phyloP scores from a whole-genome alignment of 2,329 filamentous ascomycete species.

The Lachnellula cervina region DNA sequence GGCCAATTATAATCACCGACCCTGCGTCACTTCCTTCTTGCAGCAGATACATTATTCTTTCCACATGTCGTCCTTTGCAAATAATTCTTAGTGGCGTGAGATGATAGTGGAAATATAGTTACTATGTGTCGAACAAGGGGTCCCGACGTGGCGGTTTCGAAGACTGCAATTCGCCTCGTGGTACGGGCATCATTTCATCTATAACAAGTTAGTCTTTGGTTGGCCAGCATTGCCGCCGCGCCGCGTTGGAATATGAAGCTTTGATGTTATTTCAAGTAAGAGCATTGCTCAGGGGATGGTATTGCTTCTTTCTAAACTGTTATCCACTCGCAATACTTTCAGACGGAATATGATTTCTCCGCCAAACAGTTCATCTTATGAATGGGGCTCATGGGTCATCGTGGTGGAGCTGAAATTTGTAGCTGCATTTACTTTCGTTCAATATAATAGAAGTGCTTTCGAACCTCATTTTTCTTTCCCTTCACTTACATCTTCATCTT shows the following conservation, averaged over 20 bases:
- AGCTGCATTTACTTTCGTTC: background rate
- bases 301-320: too few species aligned
- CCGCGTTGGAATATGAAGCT: too few species aligned
- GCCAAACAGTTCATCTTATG: too few species aligned
- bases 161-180: background rate
- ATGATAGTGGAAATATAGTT: background rate
- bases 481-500: background rate
- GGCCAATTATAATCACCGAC: conserved; percentile 3
- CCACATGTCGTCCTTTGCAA: background rate
- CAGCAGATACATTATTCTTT: conserved; percentile 3
- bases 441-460: background rate
- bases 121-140: background rate
- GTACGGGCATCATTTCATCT: background rate
- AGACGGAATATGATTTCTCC: too few species aligned
- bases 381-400: too few species aligned
- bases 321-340: too few species aligned
- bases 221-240: too few species aligned
- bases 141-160: background rate
- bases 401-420: background rate
- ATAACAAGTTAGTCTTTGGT: background rate
- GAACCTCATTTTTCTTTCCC: background rate
- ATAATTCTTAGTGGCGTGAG: background rate
- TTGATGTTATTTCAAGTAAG: too few species aligned
- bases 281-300: too few species aligned
- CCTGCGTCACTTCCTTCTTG: background rate